phyloP scores from a whole-genome alignment of 2,329 filamentous ascomycete genomes.

The Ascochyta pisi region DNA sequence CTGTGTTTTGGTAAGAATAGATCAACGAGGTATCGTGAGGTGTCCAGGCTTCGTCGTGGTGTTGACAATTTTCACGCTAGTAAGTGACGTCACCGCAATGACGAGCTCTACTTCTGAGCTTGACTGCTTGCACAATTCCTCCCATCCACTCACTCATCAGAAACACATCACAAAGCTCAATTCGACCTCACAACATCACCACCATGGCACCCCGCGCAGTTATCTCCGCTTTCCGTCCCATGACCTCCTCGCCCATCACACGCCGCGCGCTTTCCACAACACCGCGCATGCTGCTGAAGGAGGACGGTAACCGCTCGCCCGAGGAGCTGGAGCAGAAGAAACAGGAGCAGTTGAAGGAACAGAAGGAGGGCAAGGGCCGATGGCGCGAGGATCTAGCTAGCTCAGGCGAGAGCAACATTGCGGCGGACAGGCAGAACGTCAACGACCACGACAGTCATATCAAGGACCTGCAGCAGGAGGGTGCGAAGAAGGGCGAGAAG shows the following conservation, averaged over 20 bases:
- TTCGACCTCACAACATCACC: not conserved
- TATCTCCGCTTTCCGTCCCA: constrained; percentile 20
- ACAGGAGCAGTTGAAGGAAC: constrained; percentile 54
- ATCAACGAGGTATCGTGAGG: constrained; percentile 2
- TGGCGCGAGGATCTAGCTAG: constrained; percentile 55
- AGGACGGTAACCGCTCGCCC: constrained; percentile 49
- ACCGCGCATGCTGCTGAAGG: constrained; percentile 46
- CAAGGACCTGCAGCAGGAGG: constrained; percentile 54
- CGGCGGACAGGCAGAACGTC: constrained; percentile 54
- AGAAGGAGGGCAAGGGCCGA: constrained; percentile 51
- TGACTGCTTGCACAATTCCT: not conserved
- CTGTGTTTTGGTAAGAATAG: not conserved
- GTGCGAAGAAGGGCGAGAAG: constrained; percentile 50
- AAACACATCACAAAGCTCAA: not conserved
- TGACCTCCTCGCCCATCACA: constrained; percentile 11
- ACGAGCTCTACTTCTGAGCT: constrained; percentile 8
- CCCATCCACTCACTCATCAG: not conserved
- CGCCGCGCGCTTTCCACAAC: constrained; percentile 42
- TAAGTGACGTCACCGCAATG: constrained; percentile 13
- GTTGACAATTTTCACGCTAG: not conserved
- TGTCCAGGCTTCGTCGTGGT: constrained; percentile 1
- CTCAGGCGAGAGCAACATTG: constrained; percentile 50
- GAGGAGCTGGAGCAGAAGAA: constrained; percentile 53
- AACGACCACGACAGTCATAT: constrained; percentile 53
- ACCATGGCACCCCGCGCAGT: constrained; percentile 27